Conservation (phyloP, 176 grass and related monocot species). For the Oryza officinalis region DNA sequence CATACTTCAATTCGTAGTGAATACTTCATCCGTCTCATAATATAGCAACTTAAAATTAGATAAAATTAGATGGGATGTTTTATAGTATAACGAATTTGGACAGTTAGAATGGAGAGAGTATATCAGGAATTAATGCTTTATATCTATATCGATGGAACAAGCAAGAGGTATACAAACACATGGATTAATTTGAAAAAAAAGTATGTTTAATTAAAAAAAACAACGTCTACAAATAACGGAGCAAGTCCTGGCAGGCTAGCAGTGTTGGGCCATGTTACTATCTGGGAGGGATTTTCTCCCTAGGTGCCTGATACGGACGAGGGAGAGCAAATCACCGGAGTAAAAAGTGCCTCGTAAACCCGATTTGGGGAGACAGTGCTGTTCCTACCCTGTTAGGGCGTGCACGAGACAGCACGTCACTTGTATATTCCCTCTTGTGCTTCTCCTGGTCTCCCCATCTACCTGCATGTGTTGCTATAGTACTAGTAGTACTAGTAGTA, state of each 20-base stretch:
- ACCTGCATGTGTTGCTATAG: not conserved
- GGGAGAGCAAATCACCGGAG: constrained; percentile 6
- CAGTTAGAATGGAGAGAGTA: no score
- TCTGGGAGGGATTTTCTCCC: not conserved
- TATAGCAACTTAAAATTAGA: no score
- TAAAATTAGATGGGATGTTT: no score
- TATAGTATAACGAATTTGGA: no score
- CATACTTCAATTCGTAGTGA: no score
- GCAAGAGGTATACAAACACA: not conserved
- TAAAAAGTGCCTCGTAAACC: constrained; percentile 56
- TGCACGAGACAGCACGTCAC: constrained; percentile 32
- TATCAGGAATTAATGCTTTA: no score
- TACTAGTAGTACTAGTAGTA: not conserved
- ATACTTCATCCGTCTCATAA: no score
- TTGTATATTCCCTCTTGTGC: constrained; percentile 50
- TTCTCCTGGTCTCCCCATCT: constrained; percentile 50
- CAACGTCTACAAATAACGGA: not conserved
- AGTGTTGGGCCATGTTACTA: constrained; percentile 6
- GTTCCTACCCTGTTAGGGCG: constrained; percentile 38
- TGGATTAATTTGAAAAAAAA: not conserved
- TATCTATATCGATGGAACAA: not conserved
- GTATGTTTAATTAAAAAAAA: not conserved
- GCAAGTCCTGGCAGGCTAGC: not conserved
- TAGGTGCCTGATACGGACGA: constrained; percentile 40
- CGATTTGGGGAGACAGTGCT: constrained; percentile 45